Percentiles rank a stretch among this genome's conserved stretches.
Evolutionary conservation across 371 early-diverging fungal species (phyloP).

Genomic region (Syncephalastrum sp.): DNA sequence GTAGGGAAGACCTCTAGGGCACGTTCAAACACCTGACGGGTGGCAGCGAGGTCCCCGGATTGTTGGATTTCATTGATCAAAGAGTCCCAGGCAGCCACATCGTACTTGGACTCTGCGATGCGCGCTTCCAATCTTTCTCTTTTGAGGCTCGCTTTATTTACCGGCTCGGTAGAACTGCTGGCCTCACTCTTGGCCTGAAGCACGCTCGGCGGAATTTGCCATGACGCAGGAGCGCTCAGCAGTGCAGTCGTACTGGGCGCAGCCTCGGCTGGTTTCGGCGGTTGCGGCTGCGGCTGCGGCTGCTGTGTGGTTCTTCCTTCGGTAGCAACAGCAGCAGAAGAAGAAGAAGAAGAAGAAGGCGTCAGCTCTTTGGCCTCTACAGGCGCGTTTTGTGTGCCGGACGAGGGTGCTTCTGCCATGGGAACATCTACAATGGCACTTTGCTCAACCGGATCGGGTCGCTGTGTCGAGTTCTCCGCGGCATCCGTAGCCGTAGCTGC

Average conservation of each 20-base stretch:
- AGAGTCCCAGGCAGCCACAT: constrained; percentile 70
- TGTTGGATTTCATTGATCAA: constrained; percentile 60
- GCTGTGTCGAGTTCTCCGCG: not conserved
- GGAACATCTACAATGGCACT: too few species aligned
- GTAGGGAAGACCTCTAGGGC: constrained; percentile 82
- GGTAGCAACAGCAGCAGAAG: not conserved
- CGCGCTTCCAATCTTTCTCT: constrained; percentile 54
- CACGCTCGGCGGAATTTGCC: constrained; percentile 57
- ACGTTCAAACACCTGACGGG: constrained; percentile 72
- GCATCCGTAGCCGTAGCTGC: not conserved
- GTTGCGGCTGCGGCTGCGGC: not conserved
- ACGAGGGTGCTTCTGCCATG: too few species aligned
- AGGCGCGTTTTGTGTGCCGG: too few species aligned
- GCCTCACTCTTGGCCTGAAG: constrained; percentile 22
- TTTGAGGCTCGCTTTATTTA: constrained; percentile 32
- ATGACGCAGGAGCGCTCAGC: constrained; percentile 47
- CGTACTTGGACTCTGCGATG: constrained; percentile 56
- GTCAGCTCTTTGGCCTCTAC: too few species aligned
- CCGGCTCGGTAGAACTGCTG: constrained; percentile 12
- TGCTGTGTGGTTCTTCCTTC: not conserved
- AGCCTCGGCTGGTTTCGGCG: not conserved
- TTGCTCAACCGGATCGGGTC: not conserved
- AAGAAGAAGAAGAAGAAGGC: not conserved
- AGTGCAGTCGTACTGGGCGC: constrained; percentile 2
- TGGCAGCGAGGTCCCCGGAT: constrained; percentile 56